A percentile compares a stretch with the other conserved stretches of the same genome.
Conservation (phyloP, 148 eudicot genomes). For the Amaranthus cruentus region DNA sequence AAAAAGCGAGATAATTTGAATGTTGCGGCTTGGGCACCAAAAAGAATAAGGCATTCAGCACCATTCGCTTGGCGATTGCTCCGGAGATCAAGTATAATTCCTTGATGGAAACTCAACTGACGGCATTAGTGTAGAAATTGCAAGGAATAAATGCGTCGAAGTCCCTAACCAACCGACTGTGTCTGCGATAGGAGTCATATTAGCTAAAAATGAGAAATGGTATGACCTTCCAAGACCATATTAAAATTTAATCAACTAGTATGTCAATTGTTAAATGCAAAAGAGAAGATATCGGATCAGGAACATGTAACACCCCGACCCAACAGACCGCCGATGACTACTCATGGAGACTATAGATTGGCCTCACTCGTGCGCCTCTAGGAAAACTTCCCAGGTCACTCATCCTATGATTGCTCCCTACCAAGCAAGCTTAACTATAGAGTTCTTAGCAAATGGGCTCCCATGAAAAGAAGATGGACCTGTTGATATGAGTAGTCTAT, state of each 20-base stretch:
- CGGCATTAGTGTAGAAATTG: background rate
- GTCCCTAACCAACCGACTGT: background rate
- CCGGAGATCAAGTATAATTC: background rate
- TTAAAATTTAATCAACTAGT: background rate
- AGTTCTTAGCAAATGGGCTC: no score
- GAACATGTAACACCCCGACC: no score
- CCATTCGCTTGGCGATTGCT: background rate
- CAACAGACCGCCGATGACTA: no score
- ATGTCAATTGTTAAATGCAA: background rate
- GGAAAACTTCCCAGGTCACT: no score
- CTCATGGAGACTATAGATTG: no score
- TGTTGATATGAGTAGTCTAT: no score
- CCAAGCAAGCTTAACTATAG: no score
- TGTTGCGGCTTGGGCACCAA: background rate
- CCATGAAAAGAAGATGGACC: no score
- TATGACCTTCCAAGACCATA: background rate
- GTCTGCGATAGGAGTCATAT: slow-evolving; percentile 5
- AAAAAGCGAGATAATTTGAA: background rate
- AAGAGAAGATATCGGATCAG: no score
- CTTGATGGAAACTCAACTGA: background rate
- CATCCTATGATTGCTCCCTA: no score
- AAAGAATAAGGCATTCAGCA: background rate
- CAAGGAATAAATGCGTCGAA: slow-evolving; percentile 1
- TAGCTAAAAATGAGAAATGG: background rate
- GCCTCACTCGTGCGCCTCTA: no score